These are phyloP conservation scores for Nyctanthes arbortristis DNA, from an alignment of 257 asterid genomes.

Conservation along the genomic window DNA sequence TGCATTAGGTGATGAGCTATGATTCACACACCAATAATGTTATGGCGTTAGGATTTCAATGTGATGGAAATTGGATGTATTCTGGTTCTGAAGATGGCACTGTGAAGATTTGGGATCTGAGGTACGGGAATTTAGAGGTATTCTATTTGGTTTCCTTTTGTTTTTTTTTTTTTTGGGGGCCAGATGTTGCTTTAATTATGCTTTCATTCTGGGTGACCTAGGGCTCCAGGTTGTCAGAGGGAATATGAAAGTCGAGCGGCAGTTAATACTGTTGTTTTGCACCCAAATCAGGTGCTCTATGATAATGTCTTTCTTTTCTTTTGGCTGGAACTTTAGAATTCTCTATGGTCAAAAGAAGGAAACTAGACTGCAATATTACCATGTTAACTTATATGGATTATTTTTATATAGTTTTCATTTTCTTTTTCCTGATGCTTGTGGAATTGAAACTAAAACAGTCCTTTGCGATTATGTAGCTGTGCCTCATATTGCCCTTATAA, in stretches of 20 bases:
- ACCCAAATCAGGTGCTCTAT: slow-evolving; percentile 81
- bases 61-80: slow-evolving; percentile 99
- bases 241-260: slow-evolving; percentile 99
- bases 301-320: slow-evolving; percentile 1
- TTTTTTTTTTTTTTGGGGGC: slow-evolving; percentile 11
- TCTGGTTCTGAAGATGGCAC: slow-evolving; percentile 99
- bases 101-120: slow-evolving; percentile 94
- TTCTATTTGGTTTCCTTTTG: not conserved
- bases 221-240: slow-evolving; percentile 99
- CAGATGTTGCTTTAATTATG: slow-evolving; percentile 16
- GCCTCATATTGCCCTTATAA: not conserved
- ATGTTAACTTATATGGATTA: not conserved
- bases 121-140: slow-evolving; percentile 38
- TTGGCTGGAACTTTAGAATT: not conserved
- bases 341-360: slow-evolving; percentile 4
- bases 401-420: not conserved
- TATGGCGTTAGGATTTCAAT: slow-evolving; percentile 98
- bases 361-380: not conserved
- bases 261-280: slow-evolving; percentile 95
- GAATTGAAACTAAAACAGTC: not conserved
- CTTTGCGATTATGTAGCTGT: not conserved
- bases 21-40: slow-evolving; percentile 96
- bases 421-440: not conserved
- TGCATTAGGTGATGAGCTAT: slow-evolving; percentile 83
- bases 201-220: slow-evolving; percentile 34